Evolutionary conservation across 345 rosid genomes (phyloP).

Genomic region (Euphorbia tirucalli): DNA sequence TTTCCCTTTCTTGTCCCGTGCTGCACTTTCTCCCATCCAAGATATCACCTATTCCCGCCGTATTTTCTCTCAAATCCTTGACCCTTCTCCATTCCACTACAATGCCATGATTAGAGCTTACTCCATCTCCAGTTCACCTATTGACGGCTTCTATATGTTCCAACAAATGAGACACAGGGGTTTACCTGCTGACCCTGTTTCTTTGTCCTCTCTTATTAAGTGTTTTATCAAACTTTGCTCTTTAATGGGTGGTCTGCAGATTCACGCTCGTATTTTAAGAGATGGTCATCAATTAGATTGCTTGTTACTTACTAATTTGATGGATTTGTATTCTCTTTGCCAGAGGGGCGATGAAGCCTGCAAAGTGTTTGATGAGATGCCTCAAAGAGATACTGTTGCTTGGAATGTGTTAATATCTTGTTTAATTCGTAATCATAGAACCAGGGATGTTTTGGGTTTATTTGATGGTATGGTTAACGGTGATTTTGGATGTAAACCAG

Average conservation of each 20-base stretch:
- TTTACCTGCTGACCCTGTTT: slow-evolving; percentile 41
- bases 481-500: slow-evolving; percentile 49
- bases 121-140: slow-evolving; percentile 44
- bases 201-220: slow-evolving; percentile 59
- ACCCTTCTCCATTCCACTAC: slow-evolving; percentile 53
- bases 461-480: slow-evolving; percentile 61
- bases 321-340: slow-evolving; percentile 53
- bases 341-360: slow-evolving; percentile 36
- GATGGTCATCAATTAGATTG: slow-evolving; percentile 67
- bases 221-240: slow-evolving; percentile 44
- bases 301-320: slow-evolving; percentile 58
- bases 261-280: slow-evolving; percentile 56
- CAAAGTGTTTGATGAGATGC: slow-evolving; percentile 74
- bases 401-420: slow-evolving; percentile 82
- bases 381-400: slow-evolving; percentile 53
- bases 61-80: slow-evolving; percentile 44
- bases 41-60: slow-evolving; percentile 44
- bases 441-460: slow-evolving; percentile 52
- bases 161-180: slow-evolving; percentile 40
- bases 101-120: slow-evolving; percentile 72
- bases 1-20: slow-evolving; percentile 55
- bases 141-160: slow-evolving; percentile 50
- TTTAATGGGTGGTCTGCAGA: slow-evolving; percentile 50
- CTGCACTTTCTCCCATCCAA: slow-evolving; percentile 37
- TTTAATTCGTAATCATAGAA: slow-evolving; percentile 51